A percentile compares a stretch with the other conserved stretches of the same genome.
Conservation (phyloP, 108 stramenopile genomes). For the Fragilaria crotonensis region DNA sequence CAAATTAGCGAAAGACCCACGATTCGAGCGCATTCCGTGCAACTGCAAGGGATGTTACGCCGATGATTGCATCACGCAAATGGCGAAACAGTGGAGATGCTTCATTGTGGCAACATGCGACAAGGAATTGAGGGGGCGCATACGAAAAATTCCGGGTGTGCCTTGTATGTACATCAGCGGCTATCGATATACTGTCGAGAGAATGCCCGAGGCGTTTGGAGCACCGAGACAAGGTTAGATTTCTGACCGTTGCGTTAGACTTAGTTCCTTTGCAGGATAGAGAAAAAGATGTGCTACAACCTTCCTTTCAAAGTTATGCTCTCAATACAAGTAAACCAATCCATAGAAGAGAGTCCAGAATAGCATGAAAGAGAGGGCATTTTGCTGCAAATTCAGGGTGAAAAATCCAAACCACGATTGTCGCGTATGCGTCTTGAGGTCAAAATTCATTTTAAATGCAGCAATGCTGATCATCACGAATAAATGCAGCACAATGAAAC, state of each 20-base stretch:
- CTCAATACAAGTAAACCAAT: conserved; percentile 73
- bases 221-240: conserved; percentile 54
- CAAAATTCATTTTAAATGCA: conserved; percentile 64
- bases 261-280: no score
- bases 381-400: conserved; percentile 65
- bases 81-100: conserved; percentile 89
- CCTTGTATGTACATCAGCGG: conserved; percentile 98
- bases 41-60: conserved; percentile 94
- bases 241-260: no score
- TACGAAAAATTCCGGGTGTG: conserved; percentile 97
- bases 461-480: conserved; percentile 41
- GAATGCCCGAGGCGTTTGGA: conserved; percentile 98
- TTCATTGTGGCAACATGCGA: conserved; percentile 99
- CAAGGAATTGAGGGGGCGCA: conserved; percentile 92
- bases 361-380: conserved; percentile 69
- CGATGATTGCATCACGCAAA: conserved; percentile 80
- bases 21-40: conserved; percentile 92
- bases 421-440: conserved; percentile 50
- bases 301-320: background rate
- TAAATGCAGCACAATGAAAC: conserved; percentile 57
- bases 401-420: conserved; percentile 56
- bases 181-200: conserved; percentile 94
- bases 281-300: background rate
- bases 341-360: conserved; percentile 90
- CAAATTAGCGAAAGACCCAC: conserved; percentile 94